Conservation (phyloP, 2,329 filamentous ascomycete species). For the Escovopsis sp. region DNA sequence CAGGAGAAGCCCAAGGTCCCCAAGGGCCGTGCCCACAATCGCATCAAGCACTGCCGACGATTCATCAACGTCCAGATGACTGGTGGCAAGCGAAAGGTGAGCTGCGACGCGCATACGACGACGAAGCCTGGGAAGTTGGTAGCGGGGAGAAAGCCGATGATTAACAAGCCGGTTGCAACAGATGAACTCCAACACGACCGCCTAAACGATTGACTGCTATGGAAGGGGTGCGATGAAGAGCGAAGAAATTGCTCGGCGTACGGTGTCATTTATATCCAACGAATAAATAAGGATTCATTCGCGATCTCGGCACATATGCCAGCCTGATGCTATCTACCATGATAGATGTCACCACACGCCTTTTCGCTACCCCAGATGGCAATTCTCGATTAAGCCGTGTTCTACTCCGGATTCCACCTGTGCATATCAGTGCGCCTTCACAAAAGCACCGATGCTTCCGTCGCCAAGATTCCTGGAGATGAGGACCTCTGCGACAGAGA, state of each 20-base stretch:
- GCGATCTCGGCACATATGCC: slow-evolving; percentile 4
- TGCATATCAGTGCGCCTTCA: background rate
- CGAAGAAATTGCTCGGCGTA: slow-evolving; percentile 25
- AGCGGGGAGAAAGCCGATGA: slow-evolving; percentile 8
- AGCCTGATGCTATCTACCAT: background rate
- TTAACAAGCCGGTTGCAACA: slow-evolving; percentile 16
- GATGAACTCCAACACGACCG: slow-evolving; percentile 81
- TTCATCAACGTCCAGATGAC: slow-evolving; percentile 98
- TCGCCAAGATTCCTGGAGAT: no score
- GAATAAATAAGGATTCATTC: slow-evolving; percentile 20
- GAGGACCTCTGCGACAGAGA: no score
- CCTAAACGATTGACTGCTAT: slow-evolving; percentile 31
- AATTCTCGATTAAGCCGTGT: no score
- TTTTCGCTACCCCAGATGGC: background rate
- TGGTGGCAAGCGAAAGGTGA: slow-evolving; percentile 95
- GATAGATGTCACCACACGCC: background rate
- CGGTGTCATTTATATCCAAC: slow-evolving; percentile 27
- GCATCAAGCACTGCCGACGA: slow-evolving; percentile 86
- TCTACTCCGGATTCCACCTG: no score
- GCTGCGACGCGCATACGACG: slow-evolving; percentile 10
- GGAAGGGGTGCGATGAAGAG: slow-evolving; percentile 22
- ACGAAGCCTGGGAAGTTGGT: background rate
- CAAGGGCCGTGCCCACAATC: slow-evolving; percentile 96
- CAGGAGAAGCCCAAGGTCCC: slow-evolving; percentile 95
- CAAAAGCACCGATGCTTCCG: no score